Evolutionary conservation across 202 grass and related monocot species (phyloP), one percentile per base, ranked within the genome.

Genomic region (Hordeum pubiflorum): DNA sequence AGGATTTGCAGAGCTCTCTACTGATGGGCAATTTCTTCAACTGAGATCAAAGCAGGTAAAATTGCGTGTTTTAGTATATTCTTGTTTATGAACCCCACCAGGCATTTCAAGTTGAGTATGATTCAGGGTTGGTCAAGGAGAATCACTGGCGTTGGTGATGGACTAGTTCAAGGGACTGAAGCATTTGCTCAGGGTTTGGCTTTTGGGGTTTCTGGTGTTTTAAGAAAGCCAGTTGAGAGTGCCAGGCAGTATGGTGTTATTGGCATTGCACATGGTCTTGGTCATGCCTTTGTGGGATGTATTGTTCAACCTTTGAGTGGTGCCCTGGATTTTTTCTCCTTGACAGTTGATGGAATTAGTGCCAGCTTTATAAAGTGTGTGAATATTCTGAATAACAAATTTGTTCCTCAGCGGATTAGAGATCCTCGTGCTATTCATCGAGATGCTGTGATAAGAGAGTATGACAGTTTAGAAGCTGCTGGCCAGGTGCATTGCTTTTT

Each of bases 1-100:
- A 94, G 96, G 96, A 84, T 99, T 99, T 89, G 92, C 92, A 5
- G 90, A 99, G 87, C 96, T 99, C 39, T 99, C 96, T 63, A 95
- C 83, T 58, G 96, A 99, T 88, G 92, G 92, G 3, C 92, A 95
- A 80, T 99, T 99, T 80, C 91, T 99, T 84, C 96, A 91, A 68
- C 72, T 95, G 70, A 86, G 96, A 74, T 93, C 92, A 85, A 92
- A 99, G 77, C 92, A 98, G 93, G 96, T 98, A 81, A 80, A 84
- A 78, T 83, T 59, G 54, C 24, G 17, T 65, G 31, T 63, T 61
- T 86, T 77, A 32, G 63, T 88, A 46, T 62, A 78, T 60, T 23
- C 39, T 64, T 86, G 4, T 83, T 83, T 86, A 43, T 74, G 63
- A 33, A 36, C 36, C 39, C 15, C 12, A 24, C 32, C 50, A 29